Evolutionary conservation across 352 stramenopile genomes (phyloP).

Genomic region (Phytophthora capsici): DNA sequence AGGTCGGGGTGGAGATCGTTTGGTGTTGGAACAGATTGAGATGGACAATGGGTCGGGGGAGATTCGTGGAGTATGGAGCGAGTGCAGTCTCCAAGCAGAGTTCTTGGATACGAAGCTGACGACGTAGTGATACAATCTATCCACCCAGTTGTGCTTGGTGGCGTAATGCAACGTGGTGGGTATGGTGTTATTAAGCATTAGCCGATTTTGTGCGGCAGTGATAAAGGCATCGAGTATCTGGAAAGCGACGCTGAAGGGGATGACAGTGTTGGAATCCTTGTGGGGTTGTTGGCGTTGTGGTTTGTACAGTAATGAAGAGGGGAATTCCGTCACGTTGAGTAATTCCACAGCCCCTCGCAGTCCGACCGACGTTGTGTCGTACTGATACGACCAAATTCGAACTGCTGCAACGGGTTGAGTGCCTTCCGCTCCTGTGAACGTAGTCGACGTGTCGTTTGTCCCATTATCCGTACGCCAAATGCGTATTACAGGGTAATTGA

Average conservation of each 20-base stretch:
- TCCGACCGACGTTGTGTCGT: conserved; percentile 44
- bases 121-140: conserved; percentile 47
- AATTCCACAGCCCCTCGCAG: conserved; percentile 32
- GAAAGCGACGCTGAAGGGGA: conserved; percentile 35
- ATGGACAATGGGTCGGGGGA: neutral
- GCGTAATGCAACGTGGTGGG: conserved; percentile 20
- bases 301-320: conserved; percentile 39
- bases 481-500: conserved; percentile 52
- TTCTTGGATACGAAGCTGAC: conserved; percentile 21
- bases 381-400: conserved; percentile 45
- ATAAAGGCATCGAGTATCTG: conserved; percentile 46
- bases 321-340: conserved; percentile 40
- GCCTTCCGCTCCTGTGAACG: conserved; percentile 28
- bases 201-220: neutral
- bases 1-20: conserved; percentile 12
- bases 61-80: conserved; percentile 26
- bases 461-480: conserved; percentile 23
- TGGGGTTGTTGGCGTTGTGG: neutral
- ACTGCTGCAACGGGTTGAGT: conserved; percentile 11
- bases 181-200: neutral
- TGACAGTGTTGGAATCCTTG: neutral
- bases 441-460: neutral
- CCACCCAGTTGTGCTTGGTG: conserved; percentile 48
- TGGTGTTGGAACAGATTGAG: conserved; percentile 8
- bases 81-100: conserved; percentile 31